A percentile compares a stretch with the other conserved stretches of the same genome.
These are phyloP conservation scores for Fusarium sororula DNA, from an alignment of 2,329 filamentous ascomycete species.

Conservation along the genomic window DNA sequence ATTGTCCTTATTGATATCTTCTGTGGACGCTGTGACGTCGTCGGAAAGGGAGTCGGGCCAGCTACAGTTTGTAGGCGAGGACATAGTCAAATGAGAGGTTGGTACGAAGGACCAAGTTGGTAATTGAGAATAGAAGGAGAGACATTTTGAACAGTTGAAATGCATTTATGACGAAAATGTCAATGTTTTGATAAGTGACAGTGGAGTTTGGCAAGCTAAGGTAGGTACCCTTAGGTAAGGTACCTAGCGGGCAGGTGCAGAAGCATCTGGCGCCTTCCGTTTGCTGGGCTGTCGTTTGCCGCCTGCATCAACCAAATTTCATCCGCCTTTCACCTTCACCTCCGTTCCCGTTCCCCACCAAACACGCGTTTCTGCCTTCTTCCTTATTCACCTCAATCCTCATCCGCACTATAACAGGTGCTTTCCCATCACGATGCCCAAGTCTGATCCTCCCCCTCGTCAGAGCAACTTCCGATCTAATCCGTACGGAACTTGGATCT, in stretches of 20 bases:
- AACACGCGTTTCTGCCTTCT: background rate
- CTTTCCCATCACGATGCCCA: background rate
- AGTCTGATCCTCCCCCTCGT: background rate
- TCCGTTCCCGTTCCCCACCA: background rate
- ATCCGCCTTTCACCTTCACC: background rate
- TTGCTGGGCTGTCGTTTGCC: background rate
- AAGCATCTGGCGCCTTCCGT: background rate
- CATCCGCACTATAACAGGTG: too few relatives aligned
- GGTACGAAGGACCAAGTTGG: too few relatives aligned
- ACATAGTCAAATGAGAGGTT: background rate
- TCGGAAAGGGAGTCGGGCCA: background rate
- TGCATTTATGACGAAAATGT: too few relatives aligned
- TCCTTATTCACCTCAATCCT: background rate
- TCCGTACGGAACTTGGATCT: background rate
- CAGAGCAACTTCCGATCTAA: background rate
- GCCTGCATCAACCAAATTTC: background rate
- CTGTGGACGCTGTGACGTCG: background rate
- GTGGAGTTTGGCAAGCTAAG: background rate
- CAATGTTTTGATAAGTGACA: background rate
- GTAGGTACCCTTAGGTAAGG: background rate
- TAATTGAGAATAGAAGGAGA: background rate
- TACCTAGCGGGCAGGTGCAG: background rate
- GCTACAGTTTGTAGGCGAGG: background rate
- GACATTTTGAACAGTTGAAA: background rate
- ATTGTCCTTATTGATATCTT: background rate